phyloP scores from a whole-genome alignment of 768 basidiomycete species.

The Mycena galopus region DNA sequence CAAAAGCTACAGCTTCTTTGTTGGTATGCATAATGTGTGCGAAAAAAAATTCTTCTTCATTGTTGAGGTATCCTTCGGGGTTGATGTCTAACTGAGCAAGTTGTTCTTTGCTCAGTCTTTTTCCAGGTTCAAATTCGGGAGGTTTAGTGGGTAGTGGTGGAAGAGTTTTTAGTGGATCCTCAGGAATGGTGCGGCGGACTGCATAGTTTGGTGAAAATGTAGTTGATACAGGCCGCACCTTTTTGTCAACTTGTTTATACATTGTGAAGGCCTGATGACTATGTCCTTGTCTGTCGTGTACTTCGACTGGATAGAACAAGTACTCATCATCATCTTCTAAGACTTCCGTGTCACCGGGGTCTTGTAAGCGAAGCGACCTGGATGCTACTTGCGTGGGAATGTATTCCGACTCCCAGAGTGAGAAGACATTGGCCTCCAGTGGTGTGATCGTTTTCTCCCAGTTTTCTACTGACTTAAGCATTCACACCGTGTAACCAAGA shows the following conservation, averaged over 20 bases:
- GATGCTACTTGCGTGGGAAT: too few species aligned
- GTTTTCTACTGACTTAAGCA: too few species aligned
- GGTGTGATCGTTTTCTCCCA: too few species aligned
- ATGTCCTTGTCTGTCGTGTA: background rate
- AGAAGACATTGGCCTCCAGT: too few species aligned
- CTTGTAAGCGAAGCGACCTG: too few species aligned
- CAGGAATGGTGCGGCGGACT: slow-evolving; percentile 33
- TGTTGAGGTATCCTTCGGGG: background rate
- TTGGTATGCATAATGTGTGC: too few species aligned
- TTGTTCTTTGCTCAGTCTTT: background rate
- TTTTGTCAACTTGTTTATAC: slow-evolving; percentile 38
- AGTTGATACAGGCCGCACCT: background rate
- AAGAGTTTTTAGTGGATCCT: slow-evolving; percentile 3
- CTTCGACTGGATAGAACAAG: background rate
- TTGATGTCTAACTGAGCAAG: background rate
- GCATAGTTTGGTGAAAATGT: slow-evolving; percentile 19
- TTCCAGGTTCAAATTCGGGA: background rate
- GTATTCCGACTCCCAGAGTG: too few species aligned
- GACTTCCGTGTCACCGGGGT: too few species aligned
- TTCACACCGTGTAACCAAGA: too few species aligned
- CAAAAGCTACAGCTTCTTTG: too few species aligned
- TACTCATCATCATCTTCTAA: background rate
- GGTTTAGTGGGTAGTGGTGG: background rate
- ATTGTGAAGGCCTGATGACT: slow-evolving; percentile 17
- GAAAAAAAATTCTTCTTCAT: too few species aligned